Percentiles rank a stretch among this genome's conserved stretches.
Evolutionary conservation across 163 green algal genomes (phyloP).

Genomic region (Chloroidium sp.): DNA sequence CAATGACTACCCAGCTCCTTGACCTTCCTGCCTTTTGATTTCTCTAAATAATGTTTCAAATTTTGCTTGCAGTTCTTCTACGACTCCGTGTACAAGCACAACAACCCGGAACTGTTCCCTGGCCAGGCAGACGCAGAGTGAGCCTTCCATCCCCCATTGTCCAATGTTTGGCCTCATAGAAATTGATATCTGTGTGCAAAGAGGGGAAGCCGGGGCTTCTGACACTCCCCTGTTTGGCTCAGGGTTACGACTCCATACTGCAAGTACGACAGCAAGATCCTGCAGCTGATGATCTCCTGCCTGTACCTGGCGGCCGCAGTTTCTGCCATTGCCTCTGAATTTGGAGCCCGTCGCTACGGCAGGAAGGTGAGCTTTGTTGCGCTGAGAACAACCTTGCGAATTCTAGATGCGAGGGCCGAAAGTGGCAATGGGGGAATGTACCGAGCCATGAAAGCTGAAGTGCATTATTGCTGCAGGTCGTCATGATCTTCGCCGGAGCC

Average conservation of each 20-base stretch:
- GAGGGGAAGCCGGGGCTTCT: too few species aligned
- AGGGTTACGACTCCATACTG: slow-evolving; percentile 13
- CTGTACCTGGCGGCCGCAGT: slow-evolving; percentile 37
- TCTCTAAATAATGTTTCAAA: too few species aligned
- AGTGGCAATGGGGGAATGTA: too few species aligned
- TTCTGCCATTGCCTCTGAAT: slow-evolving; percentile 13
- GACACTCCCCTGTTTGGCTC: too few species aligned
- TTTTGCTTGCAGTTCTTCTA: slow-evolving; percentile 24
- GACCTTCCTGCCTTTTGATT: too few species aligned
- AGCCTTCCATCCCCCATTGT: too few species aligned
- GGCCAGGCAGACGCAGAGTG: too few species aligned
- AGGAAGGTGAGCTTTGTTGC: slow-evolving; percentile 25
- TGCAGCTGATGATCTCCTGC: slow-evolving; percentile 36
- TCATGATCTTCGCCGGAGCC: slow-evolving; percentile 25
- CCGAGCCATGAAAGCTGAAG: not conserved
- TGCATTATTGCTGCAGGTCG: not conserved
- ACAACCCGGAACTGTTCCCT: not conserved
- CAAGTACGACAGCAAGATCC: slow-evolving; percentile 34
- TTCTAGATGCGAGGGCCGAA: too few species aligned
- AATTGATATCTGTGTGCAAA: too few species aligned
- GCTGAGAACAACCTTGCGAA: not conserved
- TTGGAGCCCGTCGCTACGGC: slow-evolving; percentile 16
- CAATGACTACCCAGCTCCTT: too few species aligned
- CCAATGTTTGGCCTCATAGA: too few species aligned
- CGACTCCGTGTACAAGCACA: slow-evolving; percentile 2